These are phyloP conservation scores for Arthrobotrys pseudoclavata DNA, from an alignment of 2,329 filamentous ascomycete species.

Conservation along the genomic window DNA sequence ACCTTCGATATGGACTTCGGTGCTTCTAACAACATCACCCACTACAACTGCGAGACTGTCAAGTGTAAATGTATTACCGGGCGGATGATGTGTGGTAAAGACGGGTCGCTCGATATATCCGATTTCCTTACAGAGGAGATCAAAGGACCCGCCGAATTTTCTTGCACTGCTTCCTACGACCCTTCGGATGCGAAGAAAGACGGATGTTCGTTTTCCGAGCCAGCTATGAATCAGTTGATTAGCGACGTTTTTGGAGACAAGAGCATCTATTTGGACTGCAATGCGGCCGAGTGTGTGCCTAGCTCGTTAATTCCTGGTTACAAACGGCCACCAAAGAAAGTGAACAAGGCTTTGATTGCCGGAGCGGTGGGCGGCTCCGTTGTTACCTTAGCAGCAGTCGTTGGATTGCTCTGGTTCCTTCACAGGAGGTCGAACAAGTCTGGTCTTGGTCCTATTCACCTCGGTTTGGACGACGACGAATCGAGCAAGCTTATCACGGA, in stretches of 20 bases:
- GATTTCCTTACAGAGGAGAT: slow-evolving; percentile 89
- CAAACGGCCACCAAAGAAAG: slow-evolving; percentile 86
- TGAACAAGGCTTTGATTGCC: slow-evolving; percentile 96
- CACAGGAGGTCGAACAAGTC: slow-evolving; percentile 77
- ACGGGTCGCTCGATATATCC: slow-evolving; percentile 89
- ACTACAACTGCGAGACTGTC: slow-evolving; percentile 86
- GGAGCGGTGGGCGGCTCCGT: slow-evolving; percentile 88
- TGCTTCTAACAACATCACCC: slow-evolving; percentile 81
- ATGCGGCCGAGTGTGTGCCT: slow-evolving; percentile 91
- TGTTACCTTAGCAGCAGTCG: slow-evolving; percentile 73
- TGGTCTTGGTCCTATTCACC: slow-evolving; percentile 78
- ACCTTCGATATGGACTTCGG: slow-evolving; percentile 78
- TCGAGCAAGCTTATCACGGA: slow-evolving; percentile 87
- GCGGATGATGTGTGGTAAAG: slow-evolving; percentile 92
- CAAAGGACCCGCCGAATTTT: slow-evolving; percentile 87
- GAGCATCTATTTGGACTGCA: slow-evolving; percentile 85
- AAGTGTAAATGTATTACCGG: slow-evolving; percentile 89
- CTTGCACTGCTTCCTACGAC: slow-evolving; percentile 73
- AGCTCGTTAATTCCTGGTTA: slow-evolving; percentile 94
- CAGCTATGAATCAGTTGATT: slow-evolving; percentile 91
- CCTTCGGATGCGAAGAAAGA: slow-evolving; percentile 71
- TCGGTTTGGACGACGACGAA: slow-evolving; percentile 90
- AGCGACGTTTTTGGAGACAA: slow-evolving; percentile 89
- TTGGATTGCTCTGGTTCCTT: slow-evolving; percentile 81
- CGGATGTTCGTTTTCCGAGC: slow-evolving; percentile 89